Conservation (phyloP, 2,329 filamentous ascomycete species). For the Penicillium freii region DNA sequence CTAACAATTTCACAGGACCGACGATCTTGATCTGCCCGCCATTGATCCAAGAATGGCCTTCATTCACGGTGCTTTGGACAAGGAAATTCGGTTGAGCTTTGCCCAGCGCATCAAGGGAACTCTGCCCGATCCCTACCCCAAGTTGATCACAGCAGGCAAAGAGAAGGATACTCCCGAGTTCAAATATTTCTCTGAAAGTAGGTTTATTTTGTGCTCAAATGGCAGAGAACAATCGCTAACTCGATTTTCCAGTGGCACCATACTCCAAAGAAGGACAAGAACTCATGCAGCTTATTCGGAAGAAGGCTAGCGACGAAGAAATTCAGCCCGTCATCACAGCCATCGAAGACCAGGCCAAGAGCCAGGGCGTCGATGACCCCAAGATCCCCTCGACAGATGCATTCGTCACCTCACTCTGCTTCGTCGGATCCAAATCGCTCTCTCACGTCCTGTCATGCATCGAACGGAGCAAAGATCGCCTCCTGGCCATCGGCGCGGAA, state of each 20-base stretch:
- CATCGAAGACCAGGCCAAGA: constrained; percentile 75
- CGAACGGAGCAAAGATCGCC: constrained; percentile 86
- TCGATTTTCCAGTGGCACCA: constrained; percentile 59
- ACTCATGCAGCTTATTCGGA: constrained; percentile 72
- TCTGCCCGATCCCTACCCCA: constrained; percentile 77
- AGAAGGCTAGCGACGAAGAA: constrained; percentile 81
- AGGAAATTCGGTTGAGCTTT: constrained; percentile 95
- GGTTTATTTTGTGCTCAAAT: constrained; percentile 33
- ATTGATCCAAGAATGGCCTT: constrained; percentile 90
- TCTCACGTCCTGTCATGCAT: constrained; percentile 95
- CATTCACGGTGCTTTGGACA: constrained; percentile 85
- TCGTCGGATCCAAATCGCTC: constrained; percentile 89
- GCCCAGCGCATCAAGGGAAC: constrained; percentile 95
- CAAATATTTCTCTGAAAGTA: constrained; percentile 77
- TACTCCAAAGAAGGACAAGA: constrained; percentile 83
- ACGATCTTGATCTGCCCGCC: constrained; percentile 73
- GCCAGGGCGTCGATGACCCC: constrained; percentile 67
- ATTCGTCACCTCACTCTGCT: constrained; percentile 90
- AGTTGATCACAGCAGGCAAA: constrained; percentile 78
- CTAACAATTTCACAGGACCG: constrained; percentile 54
- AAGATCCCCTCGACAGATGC: constrained; percentile 86
- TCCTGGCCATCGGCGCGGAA: constrained; percentile 72
- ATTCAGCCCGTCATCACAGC: constrained; percentile 76
- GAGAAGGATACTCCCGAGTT: constrained; percentile 96
- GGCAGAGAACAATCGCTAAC: constrained; percentile 15